A percentile compares a stretch with the other conserved stretches of the same genome.
phyloP scores from a whole-genome alignment of 441 rosid species.

The Hura crepitans region DNA sequence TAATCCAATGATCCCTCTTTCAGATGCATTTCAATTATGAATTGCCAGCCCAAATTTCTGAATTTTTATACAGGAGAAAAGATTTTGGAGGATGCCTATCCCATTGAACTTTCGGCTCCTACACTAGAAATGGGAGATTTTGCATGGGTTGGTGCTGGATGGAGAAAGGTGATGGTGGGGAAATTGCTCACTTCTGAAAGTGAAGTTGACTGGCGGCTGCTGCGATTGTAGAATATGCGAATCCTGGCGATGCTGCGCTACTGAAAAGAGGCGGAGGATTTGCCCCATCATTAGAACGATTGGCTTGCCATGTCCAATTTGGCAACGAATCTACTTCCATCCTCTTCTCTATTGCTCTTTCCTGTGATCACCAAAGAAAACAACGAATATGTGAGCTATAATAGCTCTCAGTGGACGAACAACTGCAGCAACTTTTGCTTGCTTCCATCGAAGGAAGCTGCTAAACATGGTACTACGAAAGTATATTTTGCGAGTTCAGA shows the following conservation, averaged over 20 bases:
- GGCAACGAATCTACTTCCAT: constrained; percentile 36
- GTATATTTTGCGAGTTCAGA: too few species aligned
- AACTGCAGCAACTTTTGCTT: not conserved
- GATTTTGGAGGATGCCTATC: constrained; percentile 5
- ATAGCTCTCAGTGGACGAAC: not conserved
- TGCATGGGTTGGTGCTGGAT: constrained; percentile 24
- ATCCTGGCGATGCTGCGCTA: constrained; percentile 87
- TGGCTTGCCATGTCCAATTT: constrained; percentile 36
- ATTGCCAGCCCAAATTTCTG: not conserved
- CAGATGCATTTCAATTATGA: not conserved
- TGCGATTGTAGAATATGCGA: constrained; percentile 43
- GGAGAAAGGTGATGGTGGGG: constrained; percentile 23
- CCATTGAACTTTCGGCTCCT: constrained; percentile 22
- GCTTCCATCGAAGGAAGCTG: not conserved
- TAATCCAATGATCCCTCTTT: not conserved
- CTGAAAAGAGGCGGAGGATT: constrained; percentile 39
- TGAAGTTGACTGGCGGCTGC: constrained; percentile 35
- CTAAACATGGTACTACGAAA: too few species aligned
- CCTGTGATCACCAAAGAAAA: constrained; percentile 34
- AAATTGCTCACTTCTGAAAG: constrained; percentile 23
- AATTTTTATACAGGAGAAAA: not conserved
- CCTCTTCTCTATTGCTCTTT: constrained; percentile 54
- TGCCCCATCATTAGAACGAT: constrained; percentile 31
- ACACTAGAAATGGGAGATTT: constrained; percentile 31
- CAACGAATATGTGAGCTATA: not conserved